These are phyloP conservation scores for Pythium phragmiticola DNA, from an alignment of 352 stramenopile species.

Conservation along the genomic window DNA sequence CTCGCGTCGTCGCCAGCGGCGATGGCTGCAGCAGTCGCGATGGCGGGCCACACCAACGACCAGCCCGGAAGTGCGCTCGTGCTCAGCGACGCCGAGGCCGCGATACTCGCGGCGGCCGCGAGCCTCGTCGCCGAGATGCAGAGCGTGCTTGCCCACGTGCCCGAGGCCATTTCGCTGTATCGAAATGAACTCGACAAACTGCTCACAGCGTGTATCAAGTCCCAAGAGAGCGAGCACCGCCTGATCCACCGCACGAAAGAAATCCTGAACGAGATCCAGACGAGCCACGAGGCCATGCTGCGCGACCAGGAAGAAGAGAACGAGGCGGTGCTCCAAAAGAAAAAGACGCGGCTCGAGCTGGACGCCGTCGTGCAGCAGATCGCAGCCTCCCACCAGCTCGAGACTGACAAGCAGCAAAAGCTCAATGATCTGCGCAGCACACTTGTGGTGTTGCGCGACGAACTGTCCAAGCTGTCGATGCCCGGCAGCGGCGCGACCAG, in stretches of 20 bases:
- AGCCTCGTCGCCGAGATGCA: conserved; percentile 69
- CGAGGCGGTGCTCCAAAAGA: conserved; percentile 64
- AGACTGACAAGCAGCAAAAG: conserved; percentile 74
- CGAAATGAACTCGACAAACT: conserved; percentile 81
- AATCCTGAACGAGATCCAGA: conserved; percentile 73
- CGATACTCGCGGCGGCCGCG: conserved; percentile 12
- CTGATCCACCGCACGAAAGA: conserved; percentile 68
- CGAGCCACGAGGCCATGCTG: conserved; percentile 69
- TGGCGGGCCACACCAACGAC: conserved; percentile 3
- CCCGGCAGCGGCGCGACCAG: conserved; percentile 22
- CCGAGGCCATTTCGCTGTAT: conserved; percentile 71
- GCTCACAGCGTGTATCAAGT: conserved; percentile 69
- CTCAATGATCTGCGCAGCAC: conserved; percentile 63
- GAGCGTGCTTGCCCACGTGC: conserved; percentile 59
- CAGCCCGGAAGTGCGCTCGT: not conserved
- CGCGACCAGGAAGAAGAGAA: conserved; percentile 80
- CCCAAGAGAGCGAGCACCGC: conserved; percentile 78
- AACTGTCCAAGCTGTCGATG: conserved; percentile 59
- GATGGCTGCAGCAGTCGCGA: not conserved
- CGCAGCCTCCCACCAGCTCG: conserved; percentile 47
- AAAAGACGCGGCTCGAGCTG: conserved; percentile 70
- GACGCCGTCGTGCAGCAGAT: conserved; percentile 71
- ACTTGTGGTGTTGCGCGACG: conserved; percentile 62
- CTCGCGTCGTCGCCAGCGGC: conserved; percentile 2
- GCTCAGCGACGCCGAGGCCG: conserved; percentile 23